Evolutionary conservation across 2,329 filamentous ascomycete species (phyloP), one percentile per base, ranked within the genome.

Genomic region (Akanthomyces uredinophilus): DNA sequence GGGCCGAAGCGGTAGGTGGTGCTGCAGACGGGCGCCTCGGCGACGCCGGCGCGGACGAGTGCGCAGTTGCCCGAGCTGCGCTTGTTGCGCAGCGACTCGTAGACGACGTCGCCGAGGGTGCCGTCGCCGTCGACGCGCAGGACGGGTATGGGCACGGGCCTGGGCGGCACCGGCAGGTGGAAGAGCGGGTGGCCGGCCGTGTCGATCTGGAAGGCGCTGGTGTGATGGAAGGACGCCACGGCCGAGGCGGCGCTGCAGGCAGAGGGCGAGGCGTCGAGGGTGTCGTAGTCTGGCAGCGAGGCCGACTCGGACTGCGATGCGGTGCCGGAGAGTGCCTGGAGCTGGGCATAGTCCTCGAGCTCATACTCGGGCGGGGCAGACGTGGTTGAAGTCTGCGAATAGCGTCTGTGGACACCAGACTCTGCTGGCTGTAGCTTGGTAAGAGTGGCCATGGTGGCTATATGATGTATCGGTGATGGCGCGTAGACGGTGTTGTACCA

Each of bases 1-100:
- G 83, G 83, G 0, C 85, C 84, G 67, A 81, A 86, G 65, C 79
- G 80, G 71, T 87, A 87, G 4, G 76, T 79, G 0, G 84, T 87
- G 1, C 70, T 75, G 65, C 77, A 80, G n/a, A 85, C 67, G 5
- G 78, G 71, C 14, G 68, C 62, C n/a, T 68, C 68, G 1, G 63
- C 57, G 5, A 47, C 16, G 49, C 68, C 73, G 24, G 74, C 77
- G 41, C 80, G 71, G 4, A 81, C 70, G 53, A 85, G 78, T 64
- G 77, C 76, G 64, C 81, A 78, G 39, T 74, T 78, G 3, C 78
- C 82, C 1, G 82, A 84, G 63, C 72, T 69, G 50, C 76, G 74
- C 10, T 72, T 71, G 13, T 75, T 75, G 4, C 84, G 80, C 32
- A 81, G 72, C 27, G 83, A 87, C 14, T 79, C 67, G 71, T 85